Conservation (phyloP, 192 early-diverging fungal species). For the Polychytrium aggregatum region DNA sequence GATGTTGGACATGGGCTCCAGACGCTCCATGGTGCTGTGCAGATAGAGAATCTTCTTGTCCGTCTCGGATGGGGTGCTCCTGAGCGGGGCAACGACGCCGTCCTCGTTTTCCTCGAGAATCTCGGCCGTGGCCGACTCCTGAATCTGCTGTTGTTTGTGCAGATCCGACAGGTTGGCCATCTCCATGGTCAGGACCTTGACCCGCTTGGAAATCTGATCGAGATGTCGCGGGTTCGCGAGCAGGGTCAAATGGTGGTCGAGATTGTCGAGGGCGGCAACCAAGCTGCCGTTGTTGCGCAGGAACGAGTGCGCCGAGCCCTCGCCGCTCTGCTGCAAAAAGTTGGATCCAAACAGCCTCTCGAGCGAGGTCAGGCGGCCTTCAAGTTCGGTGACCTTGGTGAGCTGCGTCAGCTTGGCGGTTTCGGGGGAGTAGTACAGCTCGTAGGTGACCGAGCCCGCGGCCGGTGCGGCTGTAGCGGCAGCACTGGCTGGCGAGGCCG, state of each 20-base stretch:
- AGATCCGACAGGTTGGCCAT: constrained; percentile 62
- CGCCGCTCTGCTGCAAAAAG: constrained; percentile 21
- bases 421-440: constrained; percentile 60
- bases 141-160: constrained; percentile 29
- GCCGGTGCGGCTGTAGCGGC: constrained; percentile 3
- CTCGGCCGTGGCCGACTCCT: not conserved
- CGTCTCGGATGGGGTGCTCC: constrained; percentile 16
- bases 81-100: too few relatives aligned
- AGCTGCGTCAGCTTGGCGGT: constrained; percentile 38
- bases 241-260: constrained; percentile 61
- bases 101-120: too few relatives aligned
- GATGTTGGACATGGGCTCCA: constrained; percentile 70
- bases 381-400: constrained; percentile 49
- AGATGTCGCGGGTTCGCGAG: constrained; percentile 62
- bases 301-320: constrained; percentile 21
- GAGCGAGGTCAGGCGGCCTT: constrained; percentile 52
- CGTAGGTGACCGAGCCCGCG: constrained; percentile 45
- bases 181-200: constrained; percentile 51
- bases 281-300: constrained; percentile 20
- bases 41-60: constrained; percentile 50
- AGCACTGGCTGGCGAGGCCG: too few relatives aligned
- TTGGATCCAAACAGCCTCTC: constrained; percentile 60
- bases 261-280: constrained; percentile 45
- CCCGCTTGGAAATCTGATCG: constrained; percentile 45
- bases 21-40: constrained; percentile 53